Evolutionary conservation across 192 early-diverging fungal species (phyloP).

Genomic region (Backusella mclennaniae): DNA sequence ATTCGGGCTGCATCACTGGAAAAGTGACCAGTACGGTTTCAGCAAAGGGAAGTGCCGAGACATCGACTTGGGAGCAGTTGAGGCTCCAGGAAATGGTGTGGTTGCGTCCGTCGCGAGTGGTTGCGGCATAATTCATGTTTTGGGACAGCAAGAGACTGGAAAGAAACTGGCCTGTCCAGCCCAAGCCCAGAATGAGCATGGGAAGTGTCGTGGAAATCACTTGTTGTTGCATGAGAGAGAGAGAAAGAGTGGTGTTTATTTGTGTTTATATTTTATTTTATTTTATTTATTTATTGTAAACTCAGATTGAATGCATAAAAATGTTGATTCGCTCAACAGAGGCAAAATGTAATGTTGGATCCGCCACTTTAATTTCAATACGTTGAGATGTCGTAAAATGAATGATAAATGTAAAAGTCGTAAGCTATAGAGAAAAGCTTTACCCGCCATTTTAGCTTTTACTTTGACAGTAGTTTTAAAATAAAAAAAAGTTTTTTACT

Average conservation of each 20-base stretch:
- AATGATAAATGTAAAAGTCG: too few relatives aligned
- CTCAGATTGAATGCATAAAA: too few relatives aligned
- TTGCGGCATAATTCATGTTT: constrained; percentile 24
- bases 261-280: neutral
- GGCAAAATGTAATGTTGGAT: too few relatives aligned
- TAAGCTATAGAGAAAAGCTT: too few relatives aligned
- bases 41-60: constrained; percentile 42
- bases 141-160: neutral
- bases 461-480: too few relatives aligned
- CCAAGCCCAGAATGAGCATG: constrained; percentile 31
- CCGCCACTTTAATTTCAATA: too few relatives aligned
- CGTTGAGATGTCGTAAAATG: too few relatives aligned
- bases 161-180: constrained; percentile 36
- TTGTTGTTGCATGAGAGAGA: constrained; percentile 10
- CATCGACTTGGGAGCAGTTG: constrained; percentile 32
- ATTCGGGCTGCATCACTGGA: constrained; percentile 41
- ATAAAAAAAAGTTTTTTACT: too few relatives aligned
- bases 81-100: constrained; percentile 51
- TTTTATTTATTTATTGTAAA: too few relatives aligned
- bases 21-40: constrained; percentile 58
- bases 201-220: constrained; percentile 17
- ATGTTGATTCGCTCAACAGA: too few relatives aligned
- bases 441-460: too few relatives aligned
- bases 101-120: constrained; percentile 48
- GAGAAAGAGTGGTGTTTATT: neutral